Conservation (phyloP, 306 rosid genomes). For the Trifolium subterraneum region DNA sequence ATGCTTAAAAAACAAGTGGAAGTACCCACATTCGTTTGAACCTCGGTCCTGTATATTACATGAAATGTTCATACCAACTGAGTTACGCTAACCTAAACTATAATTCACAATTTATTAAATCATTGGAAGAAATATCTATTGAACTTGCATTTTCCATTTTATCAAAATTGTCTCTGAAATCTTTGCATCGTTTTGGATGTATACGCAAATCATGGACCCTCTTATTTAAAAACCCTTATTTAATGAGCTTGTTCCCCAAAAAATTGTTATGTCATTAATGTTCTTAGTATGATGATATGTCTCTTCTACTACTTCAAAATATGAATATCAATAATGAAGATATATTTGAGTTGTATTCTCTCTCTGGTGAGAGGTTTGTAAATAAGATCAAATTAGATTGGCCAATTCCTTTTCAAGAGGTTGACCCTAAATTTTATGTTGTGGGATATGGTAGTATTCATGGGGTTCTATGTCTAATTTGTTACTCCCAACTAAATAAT, state of each 20-base stretch:
- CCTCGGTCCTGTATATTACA: too few relatives aligned
- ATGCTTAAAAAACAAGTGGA: too few relatives aligned
- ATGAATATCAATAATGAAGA: too few relatives aligned
- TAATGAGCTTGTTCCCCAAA: neutral
- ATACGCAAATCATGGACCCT: neutral
- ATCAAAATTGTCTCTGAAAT: neutral
- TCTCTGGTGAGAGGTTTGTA: neutral
- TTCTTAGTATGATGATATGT: neutral
- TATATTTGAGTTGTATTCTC: neutral
- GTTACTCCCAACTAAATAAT: neutral
- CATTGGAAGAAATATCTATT: too few relatives aligned
- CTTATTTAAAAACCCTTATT: neutral
- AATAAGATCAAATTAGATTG: neutral
- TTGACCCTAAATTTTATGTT: neutral
- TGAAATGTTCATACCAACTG: too few relatives aligned
- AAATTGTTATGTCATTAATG: neutral
- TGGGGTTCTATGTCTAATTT: neutral
- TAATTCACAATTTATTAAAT: too few relatives aligned
- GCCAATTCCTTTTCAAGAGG: slow-evolving; percentile 1
- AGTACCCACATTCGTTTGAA: too few relatives aligned
- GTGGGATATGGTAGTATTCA: neutral
- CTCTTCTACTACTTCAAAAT: neutral
- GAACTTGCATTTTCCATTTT: neutral
- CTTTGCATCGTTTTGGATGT: neutral
- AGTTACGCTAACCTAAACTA: too few relatives aligned